phyloP scores from a whole-genome alignment of 176 grass and related monocot species.

The Urochloa ruziziensis region DNA sequence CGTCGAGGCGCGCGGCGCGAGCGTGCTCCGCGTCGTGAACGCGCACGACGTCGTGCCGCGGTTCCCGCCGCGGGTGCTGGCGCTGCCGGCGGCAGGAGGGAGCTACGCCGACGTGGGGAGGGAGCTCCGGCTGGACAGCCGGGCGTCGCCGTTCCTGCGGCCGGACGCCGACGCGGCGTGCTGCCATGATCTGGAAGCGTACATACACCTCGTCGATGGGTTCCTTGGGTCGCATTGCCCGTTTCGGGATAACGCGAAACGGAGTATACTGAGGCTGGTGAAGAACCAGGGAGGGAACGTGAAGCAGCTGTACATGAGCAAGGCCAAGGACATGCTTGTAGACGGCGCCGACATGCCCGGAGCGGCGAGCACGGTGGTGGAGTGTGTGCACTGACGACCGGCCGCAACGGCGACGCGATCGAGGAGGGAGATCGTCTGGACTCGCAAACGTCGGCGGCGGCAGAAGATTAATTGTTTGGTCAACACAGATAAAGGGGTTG shows the following conservation, averaged over 20 bases:
- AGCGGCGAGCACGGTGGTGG: background rate
- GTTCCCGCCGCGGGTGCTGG: conserved; percentile 28
- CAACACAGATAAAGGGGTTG: background rate
- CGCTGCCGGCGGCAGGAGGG: no score
- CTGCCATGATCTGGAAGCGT: conserved; percentile 72
- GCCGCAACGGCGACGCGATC: background rate
- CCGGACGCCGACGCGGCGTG: conserved; percentile 55
- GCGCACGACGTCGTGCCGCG: conserved; percentile 60
- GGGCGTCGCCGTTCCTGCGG: conserved; percentile 59
- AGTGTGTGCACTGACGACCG: conserved; percentile 42
- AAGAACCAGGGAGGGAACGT: conserved; percentile 58
- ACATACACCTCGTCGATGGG: conserved; percentile 70
- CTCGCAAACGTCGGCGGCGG: background rate
- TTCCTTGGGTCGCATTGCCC: conserved; percentile 48
- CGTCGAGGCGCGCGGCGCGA: conserved; percentile 43
- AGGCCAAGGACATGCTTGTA: conserved; percentile 51
- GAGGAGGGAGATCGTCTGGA: background rate
- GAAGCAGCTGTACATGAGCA: conserved; percentile 65
- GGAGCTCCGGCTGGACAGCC: conserved; percentile 63
- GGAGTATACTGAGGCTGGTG: conserved; percentile 45
- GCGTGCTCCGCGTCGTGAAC: conserved; percentile 69
- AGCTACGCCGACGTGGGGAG: conserved; percentile 51
- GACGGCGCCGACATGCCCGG: conserved; percentile 20
- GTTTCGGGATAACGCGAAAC: conserved; percentile 55
- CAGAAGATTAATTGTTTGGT: background rate